Conservation (phyloP, 2,329 filamentous ascomycete species). For the Ophiocordyceps camponoti-leonardi region DNA sequence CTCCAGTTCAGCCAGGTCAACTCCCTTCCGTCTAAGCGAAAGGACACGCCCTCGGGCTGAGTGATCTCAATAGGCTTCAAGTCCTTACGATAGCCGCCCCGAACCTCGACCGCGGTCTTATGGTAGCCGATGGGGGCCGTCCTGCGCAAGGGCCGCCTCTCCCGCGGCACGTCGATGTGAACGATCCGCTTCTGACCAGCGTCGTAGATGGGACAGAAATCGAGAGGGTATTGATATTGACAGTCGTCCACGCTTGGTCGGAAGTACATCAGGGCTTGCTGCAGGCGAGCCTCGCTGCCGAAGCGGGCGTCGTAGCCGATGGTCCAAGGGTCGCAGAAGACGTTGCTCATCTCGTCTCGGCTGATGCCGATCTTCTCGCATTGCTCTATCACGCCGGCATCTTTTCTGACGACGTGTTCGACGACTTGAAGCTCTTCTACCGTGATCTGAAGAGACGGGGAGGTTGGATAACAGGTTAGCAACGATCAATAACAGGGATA, state of each 20-base stretch:
- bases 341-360: conserved; percentile 54
- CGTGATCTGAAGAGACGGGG: conserved; percentile 24
- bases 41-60: conserved; percentile 22
- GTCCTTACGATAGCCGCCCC: conserved; percentile 21
- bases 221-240: conserved; percentile 39
- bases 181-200: conserved; percentile 32
- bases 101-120: conserved; percentile 22
- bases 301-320: conserved; percentile 71
- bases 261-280: conserved; percentile 73
- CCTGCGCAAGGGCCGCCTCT: conserved; percentile 21
- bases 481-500: too few relatives aligned
- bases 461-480: neutral
- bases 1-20: conserved; percentile 49
- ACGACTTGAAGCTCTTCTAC: conserved; percentile 69
- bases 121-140: conserved; percentile 39
- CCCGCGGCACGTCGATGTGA: conserved; percentile 30
- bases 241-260: conserved; percentile 54
- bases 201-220: conserved; percentile 24
- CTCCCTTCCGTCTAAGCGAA: conserved; percentile 27
- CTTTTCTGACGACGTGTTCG: conserved; percentile 48
- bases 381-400: conserved; percentile 60
- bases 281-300: conserved; percentile 51
- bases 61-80: conserved; percentile 21
- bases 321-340: conserved; percentile 74
- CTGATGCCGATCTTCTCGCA: conserved; percentile 59